Conservation (phyloP, 2,329 filamentous ascomycete genomes). For the Triangularia verruculosa region DNA sequence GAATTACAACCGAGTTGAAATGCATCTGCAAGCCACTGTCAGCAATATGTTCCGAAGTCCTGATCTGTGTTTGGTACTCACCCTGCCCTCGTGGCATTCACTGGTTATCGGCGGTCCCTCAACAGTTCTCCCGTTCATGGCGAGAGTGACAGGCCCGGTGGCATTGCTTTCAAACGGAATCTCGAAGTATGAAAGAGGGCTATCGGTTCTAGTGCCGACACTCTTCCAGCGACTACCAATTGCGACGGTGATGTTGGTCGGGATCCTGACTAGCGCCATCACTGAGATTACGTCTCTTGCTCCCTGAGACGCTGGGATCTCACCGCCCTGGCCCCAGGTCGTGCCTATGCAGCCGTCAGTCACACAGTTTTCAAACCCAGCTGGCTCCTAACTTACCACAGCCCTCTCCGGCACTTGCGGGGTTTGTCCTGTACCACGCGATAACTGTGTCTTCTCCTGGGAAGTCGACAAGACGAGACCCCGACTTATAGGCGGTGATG, state of each 20-base stretch:
- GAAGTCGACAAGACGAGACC: slow-evolving; percentile 32
- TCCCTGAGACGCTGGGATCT: slow-evolving; percentile 35
- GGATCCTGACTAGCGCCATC: slow-evolving; percentile 35
- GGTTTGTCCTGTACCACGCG: slow-evolving; percentile 44
- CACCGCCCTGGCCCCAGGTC: slow-evolving; percentile 39
- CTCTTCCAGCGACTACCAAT: slow-evolving; percentile 37
- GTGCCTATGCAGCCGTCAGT: slow-evolving; percentile 29
- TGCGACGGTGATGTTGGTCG: slow-evolving; percentile 35
- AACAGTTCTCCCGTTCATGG: slow-evolving; percentile 36
- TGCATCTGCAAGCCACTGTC: slow-evolving; percentile 27
- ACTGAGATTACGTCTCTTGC: slow-evolving; percentile 45
- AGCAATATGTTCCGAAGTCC: slow-evolving; percentile 23
- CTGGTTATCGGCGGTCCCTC: slow-evolving; percentile 39
- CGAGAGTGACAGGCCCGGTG: slow-evolving; percentile 40
- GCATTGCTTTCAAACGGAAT: slow-evolving; percentile 37
- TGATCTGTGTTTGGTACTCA: too few species aligned
- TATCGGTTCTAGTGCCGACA: slow-evolving; percentile 31
- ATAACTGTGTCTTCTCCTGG: slow-evolving; percentile 34
- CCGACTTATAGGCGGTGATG: slow-evolving; percentile 49
- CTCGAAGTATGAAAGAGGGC: slow-evolving; percentile 37
- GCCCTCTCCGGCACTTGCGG: slow-evolving; percentile 32
- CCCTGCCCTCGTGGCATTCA: slow-evolving; percentile 23
- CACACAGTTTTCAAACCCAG: background rate
- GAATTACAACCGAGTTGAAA: slow-evolving; percentile 23
- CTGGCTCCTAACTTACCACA: slow-evolving; percentile 33